Base-by-base conservation (phyloP, 306 rosid genomes). In the Geum urbanum region DNA sequence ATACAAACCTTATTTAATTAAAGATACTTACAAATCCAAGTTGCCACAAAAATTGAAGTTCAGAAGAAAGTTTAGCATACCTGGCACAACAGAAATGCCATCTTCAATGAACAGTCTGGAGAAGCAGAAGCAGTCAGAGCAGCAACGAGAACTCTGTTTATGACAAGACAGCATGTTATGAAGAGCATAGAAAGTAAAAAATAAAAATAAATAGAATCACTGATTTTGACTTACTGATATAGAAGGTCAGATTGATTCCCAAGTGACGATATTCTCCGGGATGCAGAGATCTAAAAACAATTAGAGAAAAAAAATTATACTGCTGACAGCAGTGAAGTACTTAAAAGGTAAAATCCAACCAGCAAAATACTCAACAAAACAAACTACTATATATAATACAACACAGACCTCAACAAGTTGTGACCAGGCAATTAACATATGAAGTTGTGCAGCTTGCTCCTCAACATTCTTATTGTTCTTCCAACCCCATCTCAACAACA, bases 381-480 rank as follows among this genome's bases (percentile, higher is more conserved):
- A 11, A 40, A 70, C 43, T 44, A 35, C 35, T 43, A 32, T 9
- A 62, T 35, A 37, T 61, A 73, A 58, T 0, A 70, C 69, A 67
- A 61, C 76, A 56, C 35, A 55, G 57, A 94, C 98, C 98, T 94
- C 98, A 70, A 88, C 94, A 85, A 87, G 82, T 81, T 90, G 97
- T 35, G 97, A 90, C 98, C 98, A 90, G 84, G 96, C 91, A 76
- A 96, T 90, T 80, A 90, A 74, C 98, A 90, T 81, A 78, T 94
- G 98, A 67, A 94, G 97, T 68, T 94, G 98, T 37, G 97, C 94
- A 82, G 96, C 98, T 82, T 94, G 98, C 76, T 94, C 98, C 86
- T 94, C 98, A 60, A 94, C 96, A 77, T 87, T 91, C 77, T 94
- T 94, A 80, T 94, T 90, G 86, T 90, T 84, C 82, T 88, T 94